Conservation (phyloP, 495 filamentous ascomycete genomes). For the Talaromyces proteolyticus region DNA sequence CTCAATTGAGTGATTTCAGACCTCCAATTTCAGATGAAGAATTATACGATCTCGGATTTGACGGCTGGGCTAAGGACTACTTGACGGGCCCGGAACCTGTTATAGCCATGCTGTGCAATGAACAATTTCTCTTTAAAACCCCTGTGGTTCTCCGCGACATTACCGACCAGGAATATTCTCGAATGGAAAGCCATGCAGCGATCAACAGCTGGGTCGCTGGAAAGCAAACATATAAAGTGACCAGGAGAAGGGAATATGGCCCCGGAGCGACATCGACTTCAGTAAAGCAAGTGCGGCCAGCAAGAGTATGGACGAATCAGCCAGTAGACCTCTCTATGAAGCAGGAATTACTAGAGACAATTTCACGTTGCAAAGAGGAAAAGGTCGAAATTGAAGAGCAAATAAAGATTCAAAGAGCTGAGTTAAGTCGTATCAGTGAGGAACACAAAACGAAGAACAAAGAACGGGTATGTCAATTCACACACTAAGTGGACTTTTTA, state of each 20-base stretch:
- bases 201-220: conserved; percentile 61
- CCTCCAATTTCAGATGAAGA: conserved; percentile 50
- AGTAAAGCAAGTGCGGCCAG: conserved; percentile 46
- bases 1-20: conserved; percentile 41
- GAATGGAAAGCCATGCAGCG: conserved; percentile 38
- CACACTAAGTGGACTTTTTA: not conserved
- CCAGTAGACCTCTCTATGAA: conserved; percentile 63
- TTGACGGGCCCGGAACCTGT: conserved; percentile 80
- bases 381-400: conserved; percentile 27
- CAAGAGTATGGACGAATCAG: conserved; percentile 68
- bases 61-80: conserved; percentile 71
- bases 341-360: conserved; percentile 35
- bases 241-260: conserved; percentile 69
- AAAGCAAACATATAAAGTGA: conserved; percentile 49
- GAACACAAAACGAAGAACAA: conserved; percentile 9
- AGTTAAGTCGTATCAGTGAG: conserved; percentile 34
- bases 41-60: conserved; percentile 58
- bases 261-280: conserved; percentile 58
- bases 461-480: conserved; percentile 33
- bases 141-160: conserved; percentile 58
- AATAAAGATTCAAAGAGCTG: conserved; percentile 20
- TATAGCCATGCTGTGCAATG: conserved; percentile 76
- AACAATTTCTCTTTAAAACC: conserved; percentile 58
- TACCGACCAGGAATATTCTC: conserved; percentile 54
- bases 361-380: conserved; percentile 36